These are phyloP conservation scores for Acanthamoeba lenticulata DNA, from an alignment of 208 protist genomes.

Conservation along the genomic window DNA sequence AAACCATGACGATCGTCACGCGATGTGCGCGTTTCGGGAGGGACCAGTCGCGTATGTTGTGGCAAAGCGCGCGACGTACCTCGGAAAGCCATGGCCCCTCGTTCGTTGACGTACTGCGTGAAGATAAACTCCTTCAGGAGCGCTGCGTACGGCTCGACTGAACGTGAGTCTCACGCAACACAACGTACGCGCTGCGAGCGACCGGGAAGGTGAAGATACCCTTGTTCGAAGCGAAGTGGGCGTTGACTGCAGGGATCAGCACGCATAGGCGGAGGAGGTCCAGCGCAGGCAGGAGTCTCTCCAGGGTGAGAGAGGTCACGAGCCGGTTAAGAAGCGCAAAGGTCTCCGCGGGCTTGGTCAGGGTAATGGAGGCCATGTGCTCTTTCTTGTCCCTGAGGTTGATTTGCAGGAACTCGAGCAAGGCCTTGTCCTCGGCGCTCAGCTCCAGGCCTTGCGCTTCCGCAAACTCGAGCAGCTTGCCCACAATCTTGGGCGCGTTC, in stretches of 20 bases:
- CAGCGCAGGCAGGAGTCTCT: constrained; percentile 35
- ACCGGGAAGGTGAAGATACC: not conserved
- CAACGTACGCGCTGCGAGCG: not conserved
- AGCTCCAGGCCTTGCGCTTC: not conserved
- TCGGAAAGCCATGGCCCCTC: not conserved
- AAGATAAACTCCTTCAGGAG: not conserved
- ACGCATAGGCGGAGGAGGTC: constrained; percentile 32
- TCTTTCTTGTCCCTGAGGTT: constrained; percentile 27
- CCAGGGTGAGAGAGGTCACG: not conserved
- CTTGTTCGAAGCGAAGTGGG: not conserved
- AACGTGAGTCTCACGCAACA: not conserved
- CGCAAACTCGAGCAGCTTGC: constrained; percentile 41
- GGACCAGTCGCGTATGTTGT: not conserved
- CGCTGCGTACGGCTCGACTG: not conserved
- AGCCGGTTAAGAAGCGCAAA: not conserved
- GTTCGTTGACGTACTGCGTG: not conserved
- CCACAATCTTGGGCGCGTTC: constrained; percentile 62
- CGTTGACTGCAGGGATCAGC: constrained; percentile 19
- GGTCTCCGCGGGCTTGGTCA: not conserved
- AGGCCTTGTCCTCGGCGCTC: not conserved
- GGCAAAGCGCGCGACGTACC: not conserved
- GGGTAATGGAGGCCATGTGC: not conserved
- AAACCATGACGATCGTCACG: too few species aligned
- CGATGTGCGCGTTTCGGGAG: not conserved
- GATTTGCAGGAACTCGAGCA: not conserved